Base-by-base conservation (phyloP, 169 alveolate species). In the Eimeria zaria region DNA sequence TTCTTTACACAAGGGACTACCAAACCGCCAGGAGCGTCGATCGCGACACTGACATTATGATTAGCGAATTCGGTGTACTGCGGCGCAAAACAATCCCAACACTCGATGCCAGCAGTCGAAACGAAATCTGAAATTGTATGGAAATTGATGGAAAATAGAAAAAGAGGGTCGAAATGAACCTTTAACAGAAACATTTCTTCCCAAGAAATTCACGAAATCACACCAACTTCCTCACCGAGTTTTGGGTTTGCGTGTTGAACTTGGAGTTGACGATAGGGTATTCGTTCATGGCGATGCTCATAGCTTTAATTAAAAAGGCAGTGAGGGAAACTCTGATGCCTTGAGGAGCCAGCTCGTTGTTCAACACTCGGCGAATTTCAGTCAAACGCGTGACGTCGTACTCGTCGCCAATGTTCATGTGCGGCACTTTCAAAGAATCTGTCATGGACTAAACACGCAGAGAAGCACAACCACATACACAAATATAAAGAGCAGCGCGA, bases 41-140 rank as follows among this genome's bases (percentile, higher is more conserved):
- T 98, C 11, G 99, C 99, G 71, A 99, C 97, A 71, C 99, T 97
- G 88, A 99, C 97, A 97, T 99, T 99, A 97, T 99, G 99, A 71
- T 97, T 98, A 89, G 97, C 97, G 60, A 51, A 96, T 64, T 76
- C 89, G 36, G 96, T 76, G 88, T 96, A 96, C 97, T 95, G 87
- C 55, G 48, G 30, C 22, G 27, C 3, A 88, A 60, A 9, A 48
- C 44, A 7, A n/a, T n/a, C n/a, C n/a, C n/a, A n/a, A n/a, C n/a
- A n/a, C n/a, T n/a, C n/a, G n/a, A n/a, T n/a, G n/a, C n/a, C n/a
- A n/a, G n/a, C n/a, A n/a, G n/a, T n/a, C n/a, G n/a, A n/a, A n/a
- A n/a, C n/a, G n/a, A n/a, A n/a, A n/a, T n/a, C n/a, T n/a, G n/a
- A n/a, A n/a, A n/a, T n/a, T 8, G 36, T 6, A 11, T 30, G 55